Evolutionary conservation across 208 protist species (phyloP).

Genomic region (Tritrichomonas musculus): DNA sequence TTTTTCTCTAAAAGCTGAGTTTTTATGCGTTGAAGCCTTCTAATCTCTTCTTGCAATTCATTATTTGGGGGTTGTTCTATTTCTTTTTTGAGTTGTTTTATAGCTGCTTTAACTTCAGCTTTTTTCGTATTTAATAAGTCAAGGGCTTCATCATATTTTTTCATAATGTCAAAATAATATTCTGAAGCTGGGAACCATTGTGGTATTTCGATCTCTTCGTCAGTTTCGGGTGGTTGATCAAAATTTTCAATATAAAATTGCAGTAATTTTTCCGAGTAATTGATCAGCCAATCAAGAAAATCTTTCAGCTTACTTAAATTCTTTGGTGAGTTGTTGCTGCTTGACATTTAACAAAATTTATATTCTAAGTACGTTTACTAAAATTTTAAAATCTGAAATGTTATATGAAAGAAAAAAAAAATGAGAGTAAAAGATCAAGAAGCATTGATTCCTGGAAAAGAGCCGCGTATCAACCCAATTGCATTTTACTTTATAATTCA

Average conservation of each 20-base stretch:
- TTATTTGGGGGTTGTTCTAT: not conserved
- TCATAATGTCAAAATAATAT: not conserved
- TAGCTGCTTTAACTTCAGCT: not conserved
- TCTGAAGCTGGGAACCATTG: not conserved
- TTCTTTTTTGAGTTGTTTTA: not conserved
- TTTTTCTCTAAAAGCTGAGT: not conserved
- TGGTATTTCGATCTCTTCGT: not conserved
- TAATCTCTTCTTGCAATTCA: not conserved
- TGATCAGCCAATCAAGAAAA: not conserved
- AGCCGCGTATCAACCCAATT: not conserved
- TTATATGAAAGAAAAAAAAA: not conserved
- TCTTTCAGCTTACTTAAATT: not conserved
- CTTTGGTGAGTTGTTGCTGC: too few species aligned
- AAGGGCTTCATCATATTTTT: not conserved
- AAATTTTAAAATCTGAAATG: not conserved
- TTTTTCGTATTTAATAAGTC: not conserved
- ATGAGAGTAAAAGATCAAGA: not conserved
- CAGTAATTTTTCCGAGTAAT: not conserved
- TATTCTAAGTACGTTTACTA: too few species aligned
- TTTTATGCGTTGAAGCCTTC: not conserved
- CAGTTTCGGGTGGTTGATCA: not conserved
- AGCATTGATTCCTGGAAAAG: not conserved
- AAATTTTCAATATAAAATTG: not conserved
- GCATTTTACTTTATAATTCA: not conserved
- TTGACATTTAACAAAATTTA: too few species aligned